Conservation (phyloP, 371 early-diverging fungal genomes). For the Batkoa obscura region DNA sequence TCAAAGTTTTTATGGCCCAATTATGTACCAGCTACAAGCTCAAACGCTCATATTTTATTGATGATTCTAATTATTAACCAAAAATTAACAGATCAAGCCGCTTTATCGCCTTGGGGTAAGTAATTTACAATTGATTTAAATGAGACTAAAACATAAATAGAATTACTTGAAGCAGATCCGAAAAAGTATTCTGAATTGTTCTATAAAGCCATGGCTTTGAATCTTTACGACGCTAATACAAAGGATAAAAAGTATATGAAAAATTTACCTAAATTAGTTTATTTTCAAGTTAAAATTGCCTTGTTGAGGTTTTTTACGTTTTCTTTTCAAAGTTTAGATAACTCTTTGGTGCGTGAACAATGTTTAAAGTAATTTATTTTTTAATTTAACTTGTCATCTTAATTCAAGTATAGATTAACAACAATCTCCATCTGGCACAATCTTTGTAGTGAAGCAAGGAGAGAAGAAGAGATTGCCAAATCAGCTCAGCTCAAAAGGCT, state of each 20-base stretch:
- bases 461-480: conserved; percentile 30
- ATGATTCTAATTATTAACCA: neutral
- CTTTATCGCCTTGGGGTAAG: neutral
- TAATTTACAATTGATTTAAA: neutral
- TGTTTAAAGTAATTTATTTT: neutral
- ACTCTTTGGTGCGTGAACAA: neutral
- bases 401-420: conserved; percentile 23
- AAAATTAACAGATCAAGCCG: neutral
- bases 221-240: neutral
- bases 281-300: neutral
- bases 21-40: neutral
- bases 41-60: neutral
- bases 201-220: neutral
- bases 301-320: neutral
- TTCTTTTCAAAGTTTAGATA: neutral
- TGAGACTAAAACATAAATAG: neutral
- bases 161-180: neutral
- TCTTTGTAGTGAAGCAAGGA: conserved; percentile 20
- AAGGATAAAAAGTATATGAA: neutral
- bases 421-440: conserved; percentile 53
- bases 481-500: conserved; percentile 37
- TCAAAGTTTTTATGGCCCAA: neutral
- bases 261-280: neutral
- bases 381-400: neutral
- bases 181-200: neutral